Evolutionary conservation across 2,329 filamentous ascomycete genomes (phyloP).

Genomic region (Hypoxylon sp.): DNA sequence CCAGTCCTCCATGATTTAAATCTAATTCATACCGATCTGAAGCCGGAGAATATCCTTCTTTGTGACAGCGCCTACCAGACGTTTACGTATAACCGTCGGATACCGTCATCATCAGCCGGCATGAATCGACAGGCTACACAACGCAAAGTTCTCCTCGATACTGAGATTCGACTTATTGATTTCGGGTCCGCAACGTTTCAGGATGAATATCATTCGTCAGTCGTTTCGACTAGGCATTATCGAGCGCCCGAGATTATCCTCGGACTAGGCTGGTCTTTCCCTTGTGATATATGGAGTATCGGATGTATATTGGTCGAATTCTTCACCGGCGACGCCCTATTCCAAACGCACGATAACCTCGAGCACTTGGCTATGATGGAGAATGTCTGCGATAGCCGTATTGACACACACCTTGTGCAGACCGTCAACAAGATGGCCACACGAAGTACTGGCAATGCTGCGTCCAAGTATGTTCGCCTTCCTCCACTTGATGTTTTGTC

Average conservation of each 20-base stretch:
- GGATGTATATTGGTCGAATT: conserved; percentile 80
- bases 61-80: conserved; percentile 76
- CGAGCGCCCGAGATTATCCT: conserved; percentile 79
- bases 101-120: conserved; percentile 74
- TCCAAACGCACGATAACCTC: conserved; percentile 79
- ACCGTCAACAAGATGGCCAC: conserved; percentile 69
- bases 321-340: conserved; percentile 77
- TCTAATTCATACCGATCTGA: conserved; percentile 89
- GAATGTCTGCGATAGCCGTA: conserved; percentile 70
- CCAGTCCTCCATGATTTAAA: conserved; percentile 95
- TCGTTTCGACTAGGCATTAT: conserved; percentile 78
- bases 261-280: conserved; percentile 77
- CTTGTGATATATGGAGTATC: conserved; percentile 81
- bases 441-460: conserved; percentile 69
- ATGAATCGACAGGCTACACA: conserved; percentile 73
- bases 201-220: conserved; percentile 79
- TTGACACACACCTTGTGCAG: conserved; percentile 71
- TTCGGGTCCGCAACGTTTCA: conserved; percentile 80
- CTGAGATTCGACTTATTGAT: conserved; percentile 78
- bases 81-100: conserved; percentile 77
- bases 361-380: conserved; percentile 84
- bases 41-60: conserved; percentile 78
- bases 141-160: conserved; percentile 74
- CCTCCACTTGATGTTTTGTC: background rate
- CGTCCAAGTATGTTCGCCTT: conserved; percentile 68